These are phyloP conservation scores for Fonsecaea multimorphosa DNA, from an alignment of 2,329 filamentous ascomycete species.

Conservation along the genomic window DNA sequence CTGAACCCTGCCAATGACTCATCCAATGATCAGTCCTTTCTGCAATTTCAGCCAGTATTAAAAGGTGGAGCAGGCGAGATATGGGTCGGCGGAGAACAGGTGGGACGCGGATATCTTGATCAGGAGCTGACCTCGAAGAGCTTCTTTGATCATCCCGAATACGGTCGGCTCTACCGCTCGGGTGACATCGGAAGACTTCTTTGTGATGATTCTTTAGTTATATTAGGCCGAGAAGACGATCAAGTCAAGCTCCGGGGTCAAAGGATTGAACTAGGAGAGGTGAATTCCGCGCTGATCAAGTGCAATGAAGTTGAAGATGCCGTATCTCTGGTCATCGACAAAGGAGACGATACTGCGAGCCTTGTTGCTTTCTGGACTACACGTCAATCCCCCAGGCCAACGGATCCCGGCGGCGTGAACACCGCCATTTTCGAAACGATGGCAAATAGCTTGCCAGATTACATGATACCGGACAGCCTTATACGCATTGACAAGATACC, in stretches of 20 bases:
- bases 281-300: conserved; percentile 67
- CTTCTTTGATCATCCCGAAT: conserved; percentile 71
- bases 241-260: conserved; percentile 84
- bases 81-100: conserved; percentile 84
- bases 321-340: conserved; percentile 64
- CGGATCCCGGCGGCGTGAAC: neutral
- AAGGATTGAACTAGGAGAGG: conserved; percentile 77
- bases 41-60: conserved; percentile 62
- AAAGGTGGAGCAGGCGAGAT: conserved; percentile 78
- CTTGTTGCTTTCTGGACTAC: conserved; percentile 73
- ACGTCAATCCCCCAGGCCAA: conserved; percentile 16
- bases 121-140: conserved; percentile 67
- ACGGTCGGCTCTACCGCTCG: conserved; percentile 78
- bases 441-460: conserved; percentile 65
- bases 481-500: conserved; percentile 74
- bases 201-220: conserved; percentile 74
- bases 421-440: conserved; percentile 62
- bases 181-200: conserved; percentile 84
- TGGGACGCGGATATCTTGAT: conserved; percentile 74
- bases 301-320: conserved; percentile 64
- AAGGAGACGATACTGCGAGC: conserved; percentile 52
- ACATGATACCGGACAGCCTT: conserved; percentile 80
- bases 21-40: conserved; percentile 42
- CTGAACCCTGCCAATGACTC: neutral
- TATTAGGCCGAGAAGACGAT: conserved; percentile 75